Percentiles rank a stretch among this genome's conserved stretches.
Evolutionary conservation across 768 basidiomycete genomes (phyloP).

Genomic region (Leccinum disarticulatum): DNA sequence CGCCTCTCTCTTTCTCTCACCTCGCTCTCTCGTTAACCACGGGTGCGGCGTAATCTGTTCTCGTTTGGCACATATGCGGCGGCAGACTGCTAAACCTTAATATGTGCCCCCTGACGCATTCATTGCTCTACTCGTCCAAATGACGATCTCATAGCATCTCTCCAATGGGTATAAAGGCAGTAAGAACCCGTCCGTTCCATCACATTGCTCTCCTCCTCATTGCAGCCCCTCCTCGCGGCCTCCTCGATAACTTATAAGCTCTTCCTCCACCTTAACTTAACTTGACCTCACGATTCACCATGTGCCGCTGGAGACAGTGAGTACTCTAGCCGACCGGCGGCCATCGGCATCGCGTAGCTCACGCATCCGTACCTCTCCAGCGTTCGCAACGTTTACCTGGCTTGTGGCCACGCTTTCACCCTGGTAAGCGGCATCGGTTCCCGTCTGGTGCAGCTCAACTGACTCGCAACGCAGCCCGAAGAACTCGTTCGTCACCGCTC

Average conservation of each 20-base stretch:
- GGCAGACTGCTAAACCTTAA: conserved; percentile 22
- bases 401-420: conserved; percentile 48
- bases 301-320: conserved; percentile 60
- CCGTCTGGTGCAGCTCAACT: conserved; percentile 7
- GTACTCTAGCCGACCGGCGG: conserved; percentile 16
- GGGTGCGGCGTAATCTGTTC: conserved; percentile 29
- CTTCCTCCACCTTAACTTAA: background rate
- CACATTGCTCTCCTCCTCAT: conserved; percentile 7
- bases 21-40: conserved; percentile 22
- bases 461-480: conserved; percentile 34
- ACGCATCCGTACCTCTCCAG: conserved; percentile 20
- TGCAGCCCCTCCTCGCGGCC: conserved; percentile 3
- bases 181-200: conserved; percentile 9
- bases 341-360: conserved; percentile 2
- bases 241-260: conserved; percentile 3
- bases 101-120: conserved; percentile 21
- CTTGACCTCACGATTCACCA: conserved; percentile 21
- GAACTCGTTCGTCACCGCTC: conserved; percentile 32
- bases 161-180: conserved; percentile 29
- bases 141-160: conserved; percentile 28
- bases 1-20: background rate
- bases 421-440: conserved; percentile 33
- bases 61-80: conserved; percentile 26
- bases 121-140: conserved; percentile 15
- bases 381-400: conserved; percentile 47